phyloP scores from a whole-genome alignment of 2,329 filamentous ascomycete genomes.

The Pseudogymnoascus sp. region DNA sequence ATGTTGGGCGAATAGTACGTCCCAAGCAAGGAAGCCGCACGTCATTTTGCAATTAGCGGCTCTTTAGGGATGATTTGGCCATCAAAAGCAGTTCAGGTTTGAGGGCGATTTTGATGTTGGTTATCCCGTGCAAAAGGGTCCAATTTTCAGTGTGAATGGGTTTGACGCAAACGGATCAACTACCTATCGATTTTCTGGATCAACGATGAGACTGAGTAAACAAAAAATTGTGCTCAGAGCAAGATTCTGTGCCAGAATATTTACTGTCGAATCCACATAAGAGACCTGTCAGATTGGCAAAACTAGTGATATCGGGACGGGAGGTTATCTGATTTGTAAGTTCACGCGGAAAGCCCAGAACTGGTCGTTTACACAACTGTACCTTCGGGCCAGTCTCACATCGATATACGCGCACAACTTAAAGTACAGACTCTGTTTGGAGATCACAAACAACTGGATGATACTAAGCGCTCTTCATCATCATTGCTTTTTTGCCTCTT shows the following conservation, averaged over 20 bases:
- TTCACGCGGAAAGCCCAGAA: not conserved
- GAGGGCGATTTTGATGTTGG: not conserved
- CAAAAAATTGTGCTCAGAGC: not conserved
- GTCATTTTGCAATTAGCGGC: constrained; percentile 1
- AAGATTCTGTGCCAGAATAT: not conserved
- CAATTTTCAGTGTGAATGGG: not conserved
- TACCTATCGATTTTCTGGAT: not conserved
- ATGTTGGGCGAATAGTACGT: not conserved
- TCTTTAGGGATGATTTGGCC: not conserved
- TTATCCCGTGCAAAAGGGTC: not conserved
- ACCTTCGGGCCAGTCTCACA: not conserved
- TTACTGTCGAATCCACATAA: constrained; percentile 1
- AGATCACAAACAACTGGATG: not conserved
- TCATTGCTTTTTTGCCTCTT: not conserved
- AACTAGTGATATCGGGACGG: constrained; percentile 4
- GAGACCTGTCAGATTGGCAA: constrained; percentile 6
- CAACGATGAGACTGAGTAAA: not conserved
- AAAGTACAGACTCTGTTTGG: not conserved
- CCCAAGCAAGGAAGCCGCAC: not conserved
- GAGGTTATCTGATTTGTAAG: not conserved
- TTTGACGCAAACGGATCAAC: not conserved
- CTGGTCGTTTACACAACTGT: not conserved
- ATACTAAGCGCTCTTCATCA: not conserved
- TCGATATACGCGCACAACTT: not conserved
- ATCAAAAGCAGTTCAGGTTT: not conserved